Evolutionary conservation across 768 basidiomycete genomes (phyloP).

Genomic region (Russula abietina): DNA sequence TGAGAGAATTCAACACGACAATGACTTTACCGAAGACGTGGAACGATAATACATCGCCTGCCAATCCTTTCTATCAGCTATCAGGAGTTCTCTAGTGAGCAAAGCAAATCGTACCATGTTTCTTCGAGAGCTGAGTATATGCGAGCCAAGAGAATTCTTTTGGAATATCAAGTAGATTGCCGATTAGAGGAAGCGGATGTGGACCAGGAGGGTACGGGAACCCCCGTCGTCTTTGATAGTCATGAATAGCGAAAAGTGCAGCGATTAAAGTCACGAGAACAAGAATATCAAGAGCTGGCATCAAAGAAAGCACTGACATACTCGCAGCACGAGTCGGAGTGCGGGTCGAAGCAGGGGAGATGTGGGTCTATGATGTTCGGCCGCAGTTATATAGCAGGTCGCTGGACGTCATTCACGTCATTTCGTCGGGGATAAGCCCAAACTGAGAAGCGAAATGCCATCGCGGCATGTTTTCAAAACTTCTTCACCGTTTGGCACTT

Average conservation of each 20-base stretch:
- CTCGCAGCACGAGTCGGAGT: background rate
- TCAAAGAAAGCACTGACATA: background rate
- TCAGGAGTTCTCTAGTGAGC: background rate
- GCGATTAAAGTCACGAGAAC: background rate
- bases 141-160: slow-evolving; percentile 9
- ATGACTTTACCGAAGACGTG: slow-evolving; percentile 42
- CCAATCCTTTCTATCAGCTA: background rate
- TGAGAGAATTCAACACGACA: slow-evolving; percentile 43
- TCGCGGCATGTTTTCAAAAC: too few species aligned
- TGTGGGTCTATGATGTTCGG: too few species aligned
- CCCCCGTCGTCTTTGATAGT: slow-evolving; percentile 1
- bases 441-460: too few species aligned
- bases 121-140: background rate
- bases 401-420: too few species aligned
- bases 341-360: too few species aligned
- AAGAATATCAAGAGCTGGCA: background rate
- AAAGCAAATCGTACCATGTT: background rate
- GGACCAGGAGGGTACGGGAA: slow-evolving; percentile 13
- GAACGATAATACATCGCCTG: slow-evolving; percentile 20
- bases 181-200: slow-evolving; percentile 4
- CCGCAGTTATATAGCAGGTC: too few species aligned
- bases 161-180: slow-evolving; percentile 14
- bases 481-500: too few species aligned
- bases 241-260: background rate
- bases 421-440: too few species aligned